Percentiles rank a stretch among this genome's conserved stretches.
These are phyloP conservation scores for Lupinus albus DNA, from an alignment of 306 rosid genomes.

Conservation along the genomic window DNA sequence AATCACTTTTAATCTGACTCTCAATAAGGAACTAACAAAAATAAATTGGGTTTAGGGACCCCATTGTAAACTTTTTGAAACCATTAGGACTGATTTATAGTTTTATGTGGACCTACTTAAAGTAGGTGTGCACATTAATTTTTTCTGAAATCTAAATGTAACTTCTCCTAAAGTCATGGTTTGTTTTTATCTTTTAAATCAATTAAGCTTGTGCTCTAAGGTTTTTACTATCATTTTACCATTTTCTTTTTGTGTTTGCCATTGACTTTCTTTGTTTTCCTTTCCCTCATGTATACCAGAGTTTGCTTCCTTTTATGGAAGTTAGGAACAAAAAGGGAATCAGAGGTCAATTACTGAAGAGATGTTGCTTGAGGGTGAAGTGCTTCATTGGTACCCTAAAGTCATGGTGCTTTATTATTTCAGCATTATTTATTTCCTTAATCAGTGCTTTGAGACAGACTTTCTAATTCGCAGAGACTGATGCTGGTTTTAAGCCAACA, in stretches of 20 bases:
- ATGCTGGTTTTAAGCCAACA: slow-evolving; percentile 72
- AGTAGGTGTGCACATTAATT: no score
- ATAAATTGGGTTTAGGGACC: no score
- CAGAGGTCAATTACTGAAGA: slow-evolving; percentile 47
- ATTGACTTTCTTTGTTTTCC: slow-evolving; percentile 7
- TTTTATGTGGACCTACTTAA: no score
- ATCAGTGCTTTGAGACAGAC: background rate
- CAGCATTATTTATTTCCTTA: background rate
- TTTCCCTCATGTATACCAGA: slow-evolving; percentile 35
- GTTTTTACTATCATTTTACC: background rate
- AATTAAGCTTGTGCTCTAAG: background rate
- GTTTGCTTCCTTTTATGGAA: slow-evolving; percentile 68
- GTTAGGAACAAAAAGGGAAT: slow-evolving; percentile 50
- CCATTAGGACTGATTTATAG: no score
- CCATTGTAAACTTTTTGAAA: no score
- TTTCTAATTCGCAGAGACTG: slow-evolving; percentile 58
- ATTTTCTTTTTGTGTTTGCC: background rate
- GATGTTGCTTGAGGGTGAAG: slow-evolving; percentile 63
- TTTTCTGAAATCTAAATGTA: background rate
- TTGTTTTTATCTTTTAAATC: background rate
- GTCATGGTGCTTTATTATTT: background rate
- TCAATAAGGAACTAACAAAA: no score
- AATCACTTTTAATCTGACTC: no score
- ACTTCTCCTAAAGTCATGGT: background rate
- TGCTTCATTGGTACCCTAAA: slow-evolving; percentile 63